phyloP scores from a whole-genome alignment of 805 yeast genomes.

The Starmerella roubikii region DNA sequence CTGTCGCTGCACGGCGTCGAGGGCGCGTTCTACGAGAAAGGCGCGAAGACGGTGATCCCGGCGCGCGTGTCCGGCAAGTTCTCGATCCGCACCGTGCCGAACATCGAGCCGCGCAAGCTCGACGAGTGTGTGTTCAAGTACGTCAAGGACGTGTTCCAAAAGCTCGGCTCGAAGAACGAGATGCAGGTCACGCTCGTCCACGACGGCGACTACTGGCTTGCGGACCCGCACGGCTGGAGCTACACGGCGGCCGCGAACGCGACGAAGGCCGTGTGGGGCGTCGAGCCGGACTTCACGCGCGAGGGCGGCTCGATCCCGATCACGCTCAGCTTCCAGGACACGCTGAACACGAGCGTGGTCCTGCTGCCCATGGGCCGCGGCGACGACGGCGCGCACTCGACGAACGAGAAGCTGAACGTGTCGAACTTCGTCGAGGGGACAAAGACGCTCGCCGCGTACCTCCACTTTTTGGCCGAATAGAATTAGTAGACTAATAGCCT shows the following conservation, averaged over 20 bases:
- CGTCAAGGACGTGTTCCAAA: constrained; percentile 49
- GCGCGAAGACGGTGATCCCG: constrained; percentile 98
- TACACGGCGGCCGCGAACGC: constrained; percentile 93
- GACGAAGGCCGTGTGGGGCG: constrained; percentile 85
- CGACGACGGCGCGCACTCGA: constrained; percentile 98
- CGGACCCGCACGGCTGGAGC: constrained; percentile 82
- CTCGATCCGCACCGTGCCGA: constrained; percentile 93
- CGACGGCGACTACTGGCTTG: constrained; percentile 93
- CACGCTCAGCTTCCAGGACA: constrained; percentile 83
- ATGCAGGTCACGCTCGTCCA: constrained; percentile 65
- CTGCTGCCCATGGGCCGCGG: constrained; percentile 97
- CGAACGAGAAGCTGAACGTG: constrained; percentile 85
- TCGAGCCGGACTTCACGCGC: constrained; percentile 92
- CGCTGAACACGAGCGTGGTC: constrained; percentile 70
- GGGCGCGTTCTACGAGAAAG: constrained; percentile 89
- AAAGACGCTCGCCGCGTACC: constrained; percentile 83
- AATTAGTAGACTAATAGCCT: constrained; percentile 14
- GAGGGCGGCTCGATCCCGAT: constrained; percentile 99
- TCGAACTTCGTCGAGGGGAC: constrained; percentile 85
- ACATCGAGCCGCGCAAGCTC: constrained; percentile 68
- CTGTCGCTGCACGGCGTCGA: constrained; percentile 92
- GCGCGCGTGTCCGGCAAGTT: constrained; percentile 89
- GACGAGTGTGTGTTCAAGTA: constrained; percentile 64
- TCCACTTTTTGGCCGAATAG: constrained; percentile 63
- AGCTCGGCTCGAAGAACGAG: constrained; percentile 64